A percentile compares a stretch with the other conserved stretches of the same genome.
These are phyloP conservation scores for Acacia acuminata DNA, from an alignment of 306 rosid genomes.

Conservation along the genomic window DNA sequence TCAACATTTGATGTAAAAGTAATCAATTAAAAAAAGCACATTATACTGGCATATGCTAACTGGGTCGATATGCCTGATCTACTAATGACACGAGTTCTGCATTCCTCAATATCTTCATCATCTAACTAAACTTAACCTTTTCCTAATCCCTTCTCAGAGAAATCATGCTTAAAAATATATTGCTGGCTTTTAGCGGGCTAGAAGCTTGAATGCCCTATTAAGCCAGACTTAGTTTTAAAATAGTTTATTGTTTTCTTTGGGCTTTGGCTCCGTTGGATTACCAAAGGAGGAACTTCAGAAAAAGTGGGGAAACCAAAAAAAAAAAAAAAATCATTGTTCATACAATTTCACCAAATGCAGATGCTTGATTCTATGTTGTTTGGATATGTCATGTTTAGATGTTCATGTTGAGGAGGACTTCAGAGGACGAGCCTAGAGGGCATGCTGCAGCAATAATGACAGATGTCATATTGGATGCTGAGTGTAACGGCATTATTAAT, in stretches of 20 bases:
- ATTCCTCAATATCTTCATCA: slow-evolving; percentile 1
- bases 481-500: slow-evolving; percentile 65
- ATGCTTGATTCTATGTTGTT: background rate
- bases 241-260: background rate
- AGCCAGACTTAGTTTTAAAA: background rate
- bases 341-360: background rate
- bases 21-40: background rate
- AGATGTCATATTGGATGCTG: slow-evolving; percentile 73
- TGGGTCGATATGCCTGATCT: background rate
- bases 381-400: slow-evolving; percentile 21
- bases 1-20: background rate
- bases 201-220: background rate
- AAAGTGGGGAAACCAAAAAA: no score
- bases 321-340: background rate
- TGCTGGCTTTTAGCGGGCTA: background rate
- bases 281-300: background rate
- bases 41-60: background rate
- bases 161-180: background rate
- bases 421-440: slow-evolving; percentile 77
- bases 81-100: background rate
- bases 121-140: background rate
- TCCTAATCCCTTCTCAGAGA: background rate
- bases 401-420: slow-evolving; percentile 61
- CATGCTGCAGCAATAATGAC: slow-evolving; percentile 74
- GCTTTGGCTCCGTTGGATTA: background rate